Evolutionary conservation across 2,329 filamentous ascomycete species (phyloP).

Genomic region (Parafenestella ontariensis): DNA sequence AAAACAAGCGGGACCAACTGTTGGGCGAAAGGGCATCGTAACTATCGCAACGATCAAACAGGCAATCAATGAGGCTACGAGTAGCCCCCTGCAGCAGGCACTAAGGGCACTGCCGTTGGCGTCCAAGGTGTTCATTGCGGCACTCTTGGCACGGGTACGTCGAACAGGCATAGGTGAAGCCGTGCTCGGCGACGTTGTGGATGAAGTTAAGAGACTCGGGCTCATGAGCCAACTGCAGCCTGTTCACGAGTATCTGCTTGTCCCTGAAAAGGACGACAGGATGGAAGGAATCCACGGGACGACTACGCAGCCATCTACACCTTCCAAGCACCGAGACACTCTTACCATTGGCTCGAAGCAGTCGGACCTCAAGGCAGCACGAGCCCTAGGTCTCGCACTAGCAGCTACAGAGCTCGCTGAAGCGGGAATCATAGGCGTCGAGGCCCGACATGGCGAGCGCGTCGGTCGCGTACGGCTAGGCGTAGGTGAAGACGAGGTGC

Average conservation of each 20-base stretch:
- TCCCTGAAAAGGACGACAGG: conserved; percentile 43
- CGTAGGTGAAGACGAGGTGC: conserved; percentile 89
- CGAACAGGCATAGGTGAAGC: conserved; percentile 87
- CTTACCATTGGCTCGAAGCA: conserved; percentile 24
- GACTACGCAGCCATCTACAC: conserved; percentile 14
- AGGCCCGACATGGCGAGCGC: conserved; percentile 78
- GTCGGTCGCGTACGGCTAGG: conserved; percentile 86
- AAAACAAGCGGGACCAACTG: conserved; percentile 29
- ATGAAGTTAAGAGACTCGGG: conserved; percentile 78
- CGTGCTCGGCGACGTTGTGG: conserved; percentile 85
- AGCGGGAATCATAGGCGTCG: conserved; percentile 85
- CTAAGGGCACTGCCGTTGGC: conserved; percentile 81
- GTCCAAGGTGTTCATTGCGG: conserved; percentile 84
- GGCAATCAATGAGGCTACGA: conserved; percentile 94
- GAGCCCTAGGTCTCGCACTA: conserved; percentile 65
- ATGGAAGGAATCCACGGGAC: conserved; percentile 12
- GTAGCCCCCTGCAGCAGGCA: conserved; percentile 88
- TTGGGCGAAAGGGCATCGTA: conserved; percentile 63
- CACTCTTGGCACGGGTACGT: conserved; percentile 78
- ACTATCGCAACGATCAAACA: conserved; percentile 93
- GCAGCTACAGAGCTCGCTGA: conserved; percentile 86
- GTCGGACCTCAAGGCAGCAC: conserved; percentile 49
- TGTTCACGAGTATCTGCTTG: conserved; percentile 68
- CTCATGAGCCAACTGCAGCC: conserved; percentile 66
- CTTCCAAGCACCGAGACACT: conserved; percentile 24